A percentile compares a stretch with the other conserved stretches of the same genome.
Conservation (phyloP, 306 rosid genomes). For the Casuarina cunninghamiana region DNA sequence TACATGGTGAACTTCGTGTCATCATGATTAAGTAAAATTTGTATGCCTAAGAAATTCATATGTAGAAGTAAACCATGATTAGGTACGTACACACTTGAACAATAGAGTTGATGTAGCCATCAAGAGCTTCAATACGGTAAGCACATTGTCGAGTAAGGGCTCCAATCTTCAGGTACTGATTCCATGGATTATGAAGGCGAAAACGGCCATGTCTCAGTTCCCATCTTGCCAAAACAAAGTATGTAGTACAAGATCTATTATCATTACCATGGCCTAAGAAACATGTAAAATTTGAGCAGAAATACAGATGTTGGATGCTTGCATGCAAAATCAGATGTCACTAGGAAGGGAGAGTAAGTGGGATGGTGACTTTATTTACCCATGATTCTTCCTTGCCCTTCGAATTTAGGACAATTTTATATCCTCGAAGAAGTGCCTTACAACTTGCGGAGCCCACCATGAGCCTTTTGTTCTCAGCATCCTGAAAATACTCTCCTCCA, state of each 20-base stretch:
- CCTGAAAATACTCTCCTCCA: conserved; percentile 54
- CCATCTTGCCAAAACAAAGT: conserved; percentile 92
- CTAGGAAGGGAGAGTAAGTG: too few species aligned
- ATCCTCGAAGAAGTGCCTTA: conserved; percentile 52
- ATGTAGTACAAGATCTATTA: too few species aligned
- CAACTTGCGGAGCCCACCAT: conserved; percentile 17
- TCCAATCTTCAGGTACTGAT: conserved; percentile 77
- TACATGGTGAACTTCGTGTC: too few species aligned
- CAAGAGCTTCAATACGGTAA: conserved; percentile 73
- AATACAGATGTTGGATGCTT: too few species aligned
- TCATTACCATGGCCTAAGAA: too few species aligned
- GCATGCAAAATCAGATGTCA: too few species aligned
- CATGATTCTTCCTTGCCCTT: conserved; percentile 65
- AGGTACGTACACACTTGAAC: conserved; percentile 58
- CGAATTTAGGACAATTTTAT: conserved; percentile 69
- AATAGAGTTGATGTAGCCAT: conserved; percentile 44
- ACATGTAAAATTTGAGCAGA: too few species aligned
- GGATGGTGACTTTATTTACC: too few species aligned
- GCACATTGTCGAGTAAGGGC: conserved; percentile 69
- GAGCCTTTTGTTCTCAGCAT: conserved; percentile 34
- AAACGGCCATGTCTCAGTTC: conserved; percentile 90
- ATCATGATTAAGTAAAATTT: too few species aligned
- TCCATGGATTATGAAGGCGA: conserved; percentile 81
- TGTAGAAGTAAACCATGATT: too few species aligned
- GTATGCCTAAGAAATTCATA: too few species aligned